phyloP scores from a whole-genome alignment of 2,329 filamentous ascomycete genomes.

The Paecilomyces sp. region DNA sequence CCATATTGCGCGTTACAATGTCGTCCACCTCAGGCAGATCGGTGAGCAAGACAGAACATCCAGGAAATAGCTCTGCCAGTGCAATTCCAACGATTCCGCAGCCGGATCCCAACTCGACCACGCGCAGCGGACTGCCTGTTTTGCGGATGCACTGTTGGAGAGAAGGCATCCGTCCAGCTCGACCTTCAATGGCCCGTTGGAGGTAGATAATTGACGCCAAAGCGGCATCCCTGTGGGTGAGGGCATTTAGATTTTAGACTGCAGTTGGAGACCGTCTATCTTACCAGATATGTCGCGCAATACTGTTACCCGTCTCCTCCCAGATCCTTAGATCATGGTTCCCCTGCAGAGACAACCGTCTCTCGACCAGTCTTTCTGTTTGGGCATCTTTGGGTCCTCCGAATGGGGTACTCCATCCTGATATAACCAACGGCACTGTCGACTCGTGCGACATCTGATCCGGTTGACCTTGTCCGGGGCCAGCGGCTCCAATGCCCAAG shows the following conservation, averaged over 20 bases:
- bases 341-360: slow-evolving; percentile 42
- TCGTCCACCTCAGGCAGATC: slow-evolving; percentile 59
- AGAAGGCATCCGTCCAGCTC: slow-evolving; percentile 13
- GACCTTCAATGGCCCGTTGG: slow-evolving; percentile 33
- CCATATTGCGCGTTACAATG: slow-evolving; percentile 52
- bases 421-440: slow-evolving; percentile 42
- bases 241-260: slow-evolving; percentile 9
- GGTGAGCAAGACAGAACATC: slow-evolving; percentile 53
- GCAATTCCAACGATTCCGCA: slow-evolving; percentile 62
- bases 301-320: slow-evolving; percentile 67
- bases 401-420: slow-evolving; percentile 47
- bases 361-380: slow-evolving; percentile 48
- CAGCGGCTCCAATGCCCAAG: slow-evolving; percentile 16
- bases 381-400: slow-evolving; percentile 33
- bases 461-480: slow-evolving; percentile 1
- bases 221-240: slow-evolving; percentile 47
- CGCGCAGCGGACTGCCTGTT: slow-evolving; percentile 31
- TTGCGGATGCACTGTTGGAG: slow-evolving; percentile 26
- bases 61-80: slow-evolving; percentile 48
- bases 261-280: slow-evolving; percentile 3
- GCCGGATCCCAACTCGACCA: slow-evolving; percentile 61
- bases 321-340: slow-evolving; percentile 45
- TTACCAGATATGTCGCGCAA: slow-evolving; percentile 65
- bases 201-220: slow-evolving; percentile 51
- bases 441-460: slow-evolving; percentile 15